These are phyloP conservation scores for Oenanthe sinensis DNA, from an alignment of 129 eudicot genomes.

Conservation along the genomic window DNA sequence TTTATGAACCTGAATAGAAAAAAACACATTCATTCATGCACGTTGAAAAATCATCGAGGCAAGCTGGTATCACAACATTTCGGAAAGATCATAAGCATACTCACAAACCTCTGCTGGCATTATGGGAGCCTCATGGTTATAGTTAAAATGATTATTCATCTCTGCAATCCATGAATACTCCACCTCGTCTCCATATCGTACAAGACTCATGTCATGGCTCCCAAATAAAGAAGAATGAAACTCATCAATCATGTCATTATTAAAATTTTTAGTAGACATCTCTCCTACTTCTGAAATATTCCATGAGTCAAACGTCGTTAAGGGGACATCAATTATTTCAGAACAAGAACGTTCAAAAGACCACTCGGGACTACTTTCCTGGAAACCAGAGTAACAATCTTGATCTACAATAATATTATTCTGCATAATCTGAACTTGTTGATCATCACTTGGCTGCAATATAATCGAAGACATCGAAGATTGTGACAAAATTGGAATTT, in stretches of 20 bases:
- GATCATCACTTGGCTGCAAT: not conserved
- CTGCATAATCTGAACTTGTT: constrained; percentile 9
- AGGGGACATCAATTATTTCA: not conserved
- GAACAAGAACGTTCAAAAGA: constrained; percentile 15
- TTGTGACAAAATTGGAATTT: not conserved
- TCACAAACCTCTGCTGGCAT: constrained; percentile 20
- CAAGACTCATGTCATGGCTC: not conserved
- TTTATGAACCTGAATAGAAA: not conserved
- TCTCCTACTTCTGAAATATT: not conserved
- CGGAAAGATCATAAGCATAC: constrained; percentile 12
- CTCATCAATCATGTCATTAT: not conserved
- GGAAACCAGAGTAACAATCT: not conserved
- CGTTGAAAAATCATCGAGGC: not conserved
- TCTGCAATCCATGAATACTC: constrained; percentile 27
- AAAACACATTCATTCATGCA: not conserved
- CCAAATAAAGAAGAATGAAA: not conserved
- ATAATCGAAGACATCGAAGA: constrained; percentile 14
- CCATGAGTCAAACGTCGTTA: not conserved
- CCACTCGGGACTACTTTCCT: constrained; percentile 13
- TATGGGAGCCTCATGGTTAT: not conserved
- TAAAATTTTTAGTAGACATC: not conserved
- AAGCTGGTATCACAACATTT: not conserved
- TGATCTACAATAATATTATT: constrained; percentile 2
- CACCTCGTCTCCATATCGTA: constrained; percentile 7
- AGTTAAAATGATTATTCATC: constrained; percentile 12